Base-by-base conservation (phyloP, 2,329 filamentous ascomycete genomes). In the Calonectria crousiana region DNA sequence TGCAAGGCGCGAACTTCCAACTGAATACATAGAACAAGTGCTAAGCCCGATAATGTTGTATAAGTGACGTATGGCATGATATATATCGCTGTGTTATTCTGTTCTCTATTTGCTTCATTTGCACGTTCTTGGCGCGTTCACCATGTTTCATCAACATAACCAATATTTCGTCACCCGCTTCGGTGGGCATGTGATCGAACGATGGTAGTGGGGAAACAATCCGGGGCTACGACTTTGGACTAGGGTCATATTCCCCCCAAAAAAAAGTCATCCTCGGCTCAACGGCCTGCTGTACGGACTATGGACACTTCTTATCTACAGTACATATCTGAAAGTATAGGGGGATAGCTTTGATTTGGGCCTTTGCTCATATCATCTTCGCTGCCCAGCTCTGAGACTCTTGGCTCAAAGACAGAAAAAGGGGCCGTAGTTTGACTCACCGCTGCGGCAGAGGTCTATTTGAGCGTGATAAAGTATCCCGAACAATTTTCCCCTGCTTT, bases 121-220 rank as follows among this genome's bases (percentile, higher is more conserved):
- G 9, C 20, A 23, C n/a, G 44, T n/a, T 47, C 30, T 36, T 1
- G 36, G 13, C 2, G 23, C 6, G n/a, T 28, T 60, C 23, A 9
- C 8, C 18, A 9, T 4, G n/a, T 4, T 28, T 23, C n/a, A 60
- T 10, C 32, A 18, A 18, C 32, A 23, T 16, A 11, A 32, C 34
- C 23, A 18, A 11, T n/a, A 26, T 23, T 60, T 11, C 16, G 56
- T 23, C 1, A 16, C 56, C 34, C n/a, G 56, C 34, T 38, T 60
- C 30, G 30, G 18, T 18, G 56, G 56, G 20, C 72, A 71, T 71
- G 68, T 74, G 71, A 74, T 65, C 38, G 47, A 62, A 69, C 44
- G 67, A 62, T 38, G 36, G 18, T 26, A 16, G 41, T 26, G 58
- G 36, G 34, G 68, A 53, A 60, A 11, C 34, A 60, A 60, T 38